phyloP scores from a whole-genome alignment of 441 rosid genomes.

The Isatis lusitanica region DNA sequence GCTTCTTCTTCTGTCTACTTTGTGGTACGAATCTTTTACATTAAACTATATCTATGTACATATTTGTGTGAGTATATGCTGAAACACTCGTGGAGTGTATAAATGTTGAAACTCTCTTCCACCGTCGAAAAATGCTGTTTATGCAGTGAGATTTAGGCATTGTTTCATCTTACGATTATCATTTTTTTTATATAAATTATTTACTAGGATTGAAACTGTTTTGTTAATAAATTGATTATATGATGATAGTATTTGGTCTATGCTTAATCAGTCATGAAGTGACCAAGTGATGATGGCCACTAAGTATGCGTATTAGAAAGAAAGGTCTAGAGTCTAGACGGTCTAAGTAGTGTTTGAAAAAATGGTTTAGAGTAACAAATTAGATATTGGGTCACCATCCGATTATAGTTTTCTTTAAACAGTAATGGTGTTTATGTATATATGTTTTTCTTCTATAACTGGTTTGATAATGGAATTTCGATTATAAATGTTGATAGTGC shows the following conservation, averaged over 20 bases:
- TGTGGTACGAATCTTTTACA: constrained; percentile 46
- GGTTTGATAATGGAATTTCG: constrained; percentile 4
- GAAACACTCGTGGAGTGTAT: constrained; percentile 50
- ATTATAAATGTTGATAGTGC: constrained; percentile 21
- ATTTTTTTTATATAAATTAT: background rate
- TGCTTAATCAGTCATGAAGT: background rate
- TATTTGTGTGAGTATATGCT: constrained; percentile 68
- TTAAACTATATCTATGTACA: constrained; percentile 43
- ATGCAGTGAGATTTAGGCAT: background rate
- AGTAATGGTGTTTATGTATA: constrained; percentile 2
- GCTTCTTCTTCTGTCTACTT: constrained; percentile 73
- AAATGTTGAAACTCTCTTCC: constrained; percentile 33
- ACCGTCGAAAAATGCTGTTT: background rate
- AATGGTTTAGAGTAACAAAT: background rate
- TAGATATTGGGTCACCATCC: background rate
- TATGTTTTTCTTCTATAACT: background rate
- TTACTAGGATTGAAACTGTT: background rate
- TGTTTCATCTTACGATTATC: background rate
- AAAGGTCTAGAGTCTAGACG: background rate
- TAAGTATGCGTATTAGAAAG: background rate
- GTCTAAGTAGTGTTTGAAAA: constrained; percentile 20
- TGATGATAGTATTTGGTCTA: background rate
- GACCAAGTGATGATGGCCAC: background rate
- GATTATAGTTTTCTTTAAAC: background rate
- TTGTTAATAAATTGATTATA: constrained; percentile 4